These are phyloP conservation scores for Dichotomocladium elegans DNA, from an alignment of 371 early-diverging fungal genomes.

Conservation along the genomic window DNA sequence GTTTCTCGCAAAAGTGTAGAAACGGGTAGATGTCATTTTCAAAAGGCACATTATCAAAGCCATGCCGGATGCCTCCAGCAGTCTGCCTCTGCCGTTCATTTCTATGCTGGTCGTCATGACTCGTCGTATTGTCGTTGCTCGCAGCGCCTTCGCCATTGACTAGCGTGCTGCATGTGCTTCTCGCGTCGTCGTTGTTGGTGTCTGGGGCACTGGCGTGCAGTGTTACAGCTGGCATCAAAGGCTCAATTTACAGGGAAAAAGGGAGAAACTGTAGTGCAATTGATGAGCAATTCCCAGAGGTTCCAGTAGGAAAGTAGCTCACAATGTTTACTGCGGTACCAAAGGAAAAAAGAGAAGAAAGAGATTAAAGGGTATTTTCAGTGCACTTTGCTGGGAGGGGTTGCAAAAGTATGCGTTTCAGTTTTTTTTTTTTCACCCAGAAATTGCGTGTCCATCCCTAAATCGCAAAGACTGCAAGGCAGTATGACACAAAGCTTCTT, in stretches of 20 bases:
- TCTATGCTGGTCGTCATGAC: constrained; percentile 10
- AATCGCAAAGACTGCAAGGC: too few relatives aligned
- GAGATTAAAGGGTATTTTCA: too few relatives aligned
- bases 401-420: too few relatives aligned
- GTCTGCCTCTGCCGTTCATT: constrained; percentile 1
- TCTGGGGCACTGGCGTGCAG: constrained; percentile 15
- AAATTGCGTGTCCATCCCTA: too few relatives aligned
- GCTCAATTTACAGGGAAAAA: not conserved
- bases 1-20: constrained; percentile 58
- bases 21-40: constrained; percentile 57
- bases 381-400: too few relatives aligned
- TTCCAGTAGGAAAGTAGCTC: too few relatives aligned
- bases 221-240: constrained; percentile 28
- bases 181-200: constrained; percentile 49
- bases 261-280: too few relatives aligned
- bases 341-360: too few relatives aligned
- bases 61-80: constrained; percentile 35
- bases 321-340: too few relatives aligned
- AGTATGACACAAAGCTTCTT: too few relatives aligned
- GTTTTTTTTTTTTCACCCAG: too few relatives aligned
- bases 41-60: constrained; percentile 52
- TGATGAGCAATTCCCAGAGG: too few relatives aligned
- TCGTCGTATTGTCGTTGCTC: constrained; percentile 25
- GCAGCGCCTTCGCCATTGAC: constrained; percentile 48
- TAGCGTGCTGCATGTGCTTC: constrained; percentile 59